Evolutionary conservation across 2,329 filamentous ascomycete species (phyloP).

Genomic region (Orbilia javanica): DNA sequence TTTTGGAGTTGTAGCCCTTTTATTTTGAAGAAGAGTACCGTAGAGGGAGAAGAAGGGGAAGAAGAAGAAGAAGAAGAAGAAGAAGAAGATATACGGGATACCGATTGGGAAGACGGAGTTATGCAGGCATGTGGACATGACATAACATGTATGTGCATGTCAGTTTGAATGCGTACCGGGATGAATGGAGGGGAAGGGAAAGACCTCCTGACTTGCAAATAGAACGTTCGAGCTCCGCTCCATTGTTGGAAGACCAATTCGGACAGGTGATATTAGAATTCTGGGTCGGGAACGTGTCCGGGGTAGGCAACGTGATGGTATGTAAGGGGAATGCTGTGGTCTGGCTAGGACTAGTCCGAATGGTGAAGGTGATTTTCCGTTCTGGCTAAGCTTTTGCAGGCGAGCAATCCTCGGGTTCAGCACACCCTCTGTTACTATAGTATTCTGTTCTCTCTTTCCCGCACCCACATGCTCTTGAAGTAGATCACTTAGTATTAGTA

Average conservation of each 20-base stretch:
- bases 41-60: background rate
- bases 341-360: background rate
- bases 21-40: no score
- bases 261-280: constrained; percentile 45
- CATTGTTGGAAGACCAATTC: background rate
- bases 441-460: background rate
- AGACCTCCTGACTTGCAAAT: constrained; percentile 32
- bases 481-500: background rate
- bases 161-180: background rate
- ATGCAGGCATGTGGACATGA: background rate
- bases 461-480: background rate
- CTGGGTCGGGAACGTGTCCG: constrained; percentile 32
- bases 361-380: background rate
- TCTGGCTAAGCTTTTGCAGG: constrained; percentile 9
- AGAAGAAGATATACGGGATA: background rate
- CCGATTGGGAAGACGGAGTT: background rate
- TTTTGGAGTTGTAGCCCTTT: no score
- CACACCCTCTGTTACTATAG: constrained; percentile 1
- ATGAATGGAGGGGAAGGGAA: background rate
- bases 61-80: no score
- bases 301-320: constrained; percentile 40
- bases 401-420: constrained; percentile 22
- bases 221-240: constrained; percentile 6
- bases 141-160: background rate
- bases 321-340: constrained; percentile 18